These are phyloP conservation scores for Turnera subulata DNA, from an alignment of 345 rosid species.

Conservation along the genomic window DNA sequence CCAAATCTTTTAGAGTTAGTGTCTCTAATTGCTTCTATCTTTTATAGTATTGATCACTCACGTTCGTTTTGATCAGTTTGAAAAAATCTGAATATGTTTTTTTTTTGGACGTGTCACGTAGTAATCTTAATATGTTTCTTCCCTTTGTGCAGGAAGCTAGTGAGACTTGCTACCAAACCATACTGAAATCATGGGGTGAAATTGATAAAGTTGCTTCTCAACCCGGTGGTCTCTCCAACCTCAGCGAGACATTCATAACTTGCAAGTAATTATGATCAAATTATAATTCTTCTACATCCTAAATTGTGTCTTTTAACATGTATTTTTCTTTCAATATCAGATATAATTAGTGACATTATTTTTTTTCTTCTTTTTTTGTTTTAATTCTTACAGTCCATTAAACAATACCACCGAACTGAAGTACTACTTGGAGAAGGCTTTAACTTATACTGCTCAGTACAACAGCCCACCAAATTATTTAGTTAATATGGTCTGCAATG, in stretches of 20 bases:
- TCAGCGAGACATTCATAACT: constrained; percentile 57
- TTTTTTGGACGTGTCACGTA: not conserved
- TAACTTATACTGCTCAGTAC: constrained; percentile 40
- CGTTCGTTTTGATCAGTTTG: no score
- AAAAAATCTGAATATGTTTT: no score
- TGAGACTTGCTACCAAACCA: constrained; percentile 44
- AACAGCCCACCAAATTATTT: constrained; percentile 23
- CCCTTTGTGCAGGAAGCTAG: not conserved
- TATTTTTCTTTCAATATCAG: no score
- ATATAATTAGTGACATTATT: no score
- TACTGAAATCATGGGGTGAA: constrained; percentile 50
- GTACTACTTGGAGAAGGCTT: constrained; percentile 16
- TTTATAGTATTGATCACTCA: no score
- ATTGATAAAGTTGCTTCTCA: constrained; percentile 49
- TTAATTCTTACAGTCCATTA: constrained; percentile 23
- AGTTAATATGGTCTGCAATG: constrained; percentile 34
- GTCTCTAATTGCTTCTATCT: no score
- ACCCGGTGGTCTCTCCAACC: constrained; percentile 41
- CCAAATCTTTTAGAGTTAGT: constrained; percentile 29
- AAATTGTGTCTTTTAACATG: no score
- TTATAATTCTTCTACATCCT: no score
- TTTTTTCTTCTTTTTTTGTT: not conserved
- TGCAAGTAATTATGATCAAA: constrained; percentile 39
- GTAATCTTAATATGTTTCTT: not conserved
- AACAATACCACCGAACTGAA: constrained; percentile 24